These are phyloP conservation scores for Carex myosuroides DNA, from an alignment of 176 grass and related monocot genomes.

Conservation along the genomic window DNA sequence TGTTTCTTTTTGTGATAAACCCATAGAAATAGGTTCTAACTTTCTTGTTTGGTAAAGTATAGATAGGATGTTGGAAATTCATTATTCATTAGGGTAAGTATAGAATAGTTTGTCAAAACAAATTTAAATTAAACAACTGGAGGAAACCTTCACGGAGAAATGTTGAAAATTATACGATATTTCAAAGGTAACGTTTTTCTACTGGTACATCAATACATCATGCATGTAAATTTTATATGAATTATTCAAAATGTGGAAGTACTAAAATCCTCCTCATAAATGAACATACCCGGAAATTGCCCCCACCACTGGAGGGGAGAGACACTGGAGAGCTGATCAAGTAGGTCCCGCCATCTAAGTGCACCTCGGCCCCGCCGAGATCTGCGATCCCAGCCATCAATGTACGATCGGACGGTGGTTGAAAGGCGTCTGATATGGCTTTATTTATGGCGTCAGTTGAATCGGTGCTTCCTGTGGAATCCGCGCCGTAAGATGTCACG, in stretches of 20 bases:
- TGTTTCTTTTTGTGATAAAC: not conserved
- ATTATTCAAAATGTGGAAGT: not conserved
- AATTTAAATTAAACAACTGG: not conserved
- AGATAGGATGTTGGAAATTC: not conserved
- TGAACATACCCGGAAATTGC: conserved; percentile 64
- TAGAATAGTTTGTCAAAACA: not conserved
- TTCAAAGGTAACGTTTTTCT: not conserved
- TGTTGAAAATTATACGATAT: not conserved
- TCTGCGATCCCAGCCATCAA: conserved; percentile 66
- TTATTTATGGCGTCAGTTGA: conserved; percentile 58
- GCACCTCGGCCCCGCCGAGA: conserved; percentile 73
- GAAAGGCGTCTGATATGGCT: conserved; percentile 78
- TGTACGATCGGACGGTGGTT: conserved; percentile 26
- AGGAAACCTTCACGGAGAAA: not conserved
- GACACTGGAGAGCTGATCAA: conserved; percentile 48
- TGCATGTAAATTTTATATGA: not conserved
- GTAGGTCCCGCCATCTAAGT: conserved; percentile 82
- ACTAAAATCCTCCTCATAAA: not conserved
- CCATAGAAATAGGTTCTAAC: not conserved
- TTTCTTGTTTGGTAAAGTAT: conserved; percentile 14
- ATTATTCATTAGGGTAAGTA: not conserved
- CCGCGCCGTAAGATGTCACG: conserved; percentile 82
- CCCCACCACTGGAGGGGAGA: conserved; percentile 58
- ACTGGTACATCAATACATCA: not conserved
- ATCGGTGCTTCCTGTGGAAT: conserved; percentile 48